These are phyloP conservation scores for Sordariomycetes sp. DNA, from an alignment of 2,329 filamentous ascomycete genomes.

Conservation along the genomic window DNA sequence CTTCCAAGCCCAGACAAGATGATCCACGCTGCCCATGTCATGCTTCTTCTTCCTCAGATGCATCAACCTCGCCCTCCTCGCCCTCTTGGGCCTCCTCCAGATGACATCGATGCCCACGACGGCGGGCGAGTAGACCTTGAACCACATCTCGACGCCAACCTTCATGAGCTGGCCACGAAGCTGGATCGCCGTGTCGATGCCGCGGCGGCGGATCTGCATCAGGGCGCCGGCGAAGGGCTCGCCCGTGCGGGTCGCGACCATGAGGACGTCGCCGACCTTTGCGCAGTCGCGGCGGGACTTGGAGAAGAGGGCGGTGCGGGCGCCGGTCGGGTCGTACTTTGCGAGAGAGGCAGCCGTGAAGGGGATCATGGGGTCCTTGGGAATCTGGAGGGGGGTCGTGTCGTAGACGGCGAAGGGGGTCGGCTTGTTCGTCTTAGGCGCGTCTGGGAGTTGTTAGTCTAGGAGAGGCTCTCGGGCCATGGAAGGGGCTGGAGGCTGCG, in stretches of 20 bases:
- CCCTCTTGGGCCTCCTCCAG: slow-evolving; percentile 72
- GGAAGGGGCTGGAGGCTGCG: not conserved
- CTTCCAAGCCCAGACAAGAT: slow-evolving; percentile 48
- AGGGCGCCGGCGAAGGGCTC: slow-evolving; percentile 87
- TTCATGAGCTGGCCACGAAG: slow-evolving; percentile 77
- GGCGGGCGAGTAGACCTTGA: slow-evolving; percentile 85
- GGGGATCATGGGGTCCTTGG: slow-evolving; percentile 47
- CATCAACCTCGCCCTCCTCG: slow-evolving; percentile 74
- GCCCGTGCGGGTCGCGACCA: slow-evolving; percentile 65
- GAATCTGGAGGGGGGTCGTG: slow-evolving; percentile 5
- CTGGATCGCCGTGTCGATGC: slow-evolving; percentile 77
- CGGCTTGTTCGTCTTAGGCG: slow-evolving; percentile 2
- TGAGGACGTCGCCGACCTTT: slow-evolving; percentile 78
- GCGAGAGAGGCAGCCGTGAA: slow-evolving; percentile 58
- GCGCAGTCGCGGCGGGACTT: slow-evolving; percentile 65
- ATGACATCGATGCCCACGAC: slow-evolving; percentile 89
- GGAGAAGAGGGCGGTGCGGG: slow-evolving; percentile 70
- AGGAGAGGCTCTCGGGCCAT: not conserved
- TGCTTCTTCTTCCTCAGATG: slow-evolving; percentile 85
- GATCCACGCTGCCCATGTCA: slow-evolving; percentile 76
- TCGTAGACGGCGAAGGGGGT: slow-evolving; percentile 11
- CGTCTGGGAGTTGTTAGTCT: not conserved
- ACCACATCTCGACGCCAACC: slow-evolving; percentile 92
- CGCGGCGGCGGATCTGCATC: slow-evolving; percentile 75
- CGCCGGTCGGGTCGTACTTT: slow-evolving; percentile 71